Evolutionary conservation across 768 basidiomycete species (phyloP), one percentile per base, ranked within the genome.

Genomic region (Tricholoma terreum): DNA sequence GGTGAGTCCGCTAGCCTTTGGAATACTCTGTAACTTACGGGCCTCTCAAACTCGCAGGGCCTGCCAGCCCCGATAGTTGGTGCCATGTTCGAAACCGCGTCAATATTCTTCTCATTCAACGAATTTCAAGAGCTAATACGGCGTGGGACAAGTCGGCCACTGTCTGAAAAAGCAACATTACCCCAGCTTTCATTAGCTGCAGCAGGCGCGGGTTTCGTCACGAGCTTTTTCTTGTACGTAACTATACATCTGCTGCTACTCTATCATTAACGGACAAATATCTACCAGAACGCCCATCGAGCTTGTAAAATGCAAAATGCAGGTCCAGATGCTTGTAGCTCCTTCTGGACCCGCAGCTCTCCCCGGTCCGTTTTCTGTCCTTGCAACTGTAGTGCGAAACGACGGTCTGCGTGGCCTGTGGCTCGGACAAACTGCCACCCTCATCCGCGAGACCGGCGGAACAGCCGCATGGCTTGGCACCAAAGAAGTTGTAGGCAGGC

Each of bases 301-400:
- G 65, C 86, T 97, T 50, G 84, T 98, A 57, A 97, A 98, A 73
- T 97, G 94, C 76, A 92, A 93, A 71, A 96, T 98, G 94, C 95
- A 97, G 71, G 95, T 97, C 2, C 94, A 96, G 68, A 88, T 92
- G 83, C 84, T 96, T 33, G 61, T 67, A 3, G 33, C 62, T 0
- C 65, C 64, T 14, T 24, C 66, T 6, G 35, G 65, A 2, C 34
- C 60, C 31, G 30, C 65, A 14, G 53, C 70, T 34, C 82, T 89
- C 0, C 88, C 90, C 9, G 95, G 96, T 0, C 90, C 92, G 0
- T 71, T 91, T 45, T 74, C 82, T 2, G 81, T 97, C 55, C 73
- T 93, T 52, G 73, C 73, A 7, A 77, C 81, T 21, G 82, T 89
- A 48, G 64, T 97, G 11, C 82, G 82, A 38, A 74, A 78, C 0